Evolutionary conservation across 257 asterid species (phyloP).

Genomic region (Avicennia marina): DNA sequence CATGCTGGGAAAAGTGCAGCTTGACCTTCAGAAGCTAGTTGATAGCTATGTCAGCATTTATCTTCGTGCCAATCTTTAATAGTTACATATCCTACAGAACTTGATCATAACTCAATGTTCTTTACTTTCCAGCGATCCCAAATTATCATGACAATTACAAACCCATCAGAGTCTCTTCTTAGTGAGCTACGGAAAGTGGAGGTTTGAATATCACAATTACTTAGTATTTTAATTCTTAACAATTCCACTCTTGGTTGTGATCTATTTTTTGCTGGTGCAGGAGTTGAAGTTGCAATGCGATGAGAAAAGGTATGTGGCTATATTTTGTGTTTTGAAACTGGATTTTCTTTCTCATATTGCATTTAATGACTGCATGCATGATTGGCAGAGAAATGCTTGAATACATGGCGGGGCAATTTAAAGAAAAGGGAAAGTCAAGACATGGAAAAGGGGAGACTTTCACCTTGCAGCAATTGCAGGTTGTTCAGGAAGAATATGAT

Average conservation of each 20-base stretch:
- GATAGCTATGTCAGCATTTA: conserved; percentile 68
- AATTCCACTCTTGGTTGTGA: conserved; percentile 10
- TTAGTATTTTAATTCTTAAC: not conserved
- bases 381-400: conserved; percentile 67
- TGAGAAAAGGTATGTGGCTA: conserved; percentile 80
- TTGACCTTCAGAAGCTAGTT: conserved; percentile 84
- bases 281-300: conserved; percentile 96
- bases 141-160: conserved; percentile 75
- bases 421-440: conserved; percentile 66
- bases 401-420: conserved; percentile 63
- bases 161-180: conserved; percentile 94
- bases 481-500: conserved; percentile 79
- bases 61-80: conserved; percentile 14
- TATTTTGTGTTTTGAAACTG: conserved; percentile 1
- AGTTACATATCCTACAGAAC: conserved; percentile 2
- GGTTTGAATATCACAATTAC: conserved; percentile 39
- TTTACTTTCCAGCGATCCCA: conserved; percentile 69
- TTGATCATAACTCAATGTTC: conserved; percentile 28
- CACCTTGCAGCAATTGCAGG: conserved; percentile 67
- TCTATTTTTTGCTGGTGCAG: conserved; percentile 47
- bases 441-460: conserved; percentile 80
- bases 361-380: conserved; percentile 21
- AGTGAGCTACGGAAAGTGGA: conserved; percentile 96
- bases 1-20: conserved; percentile 72
- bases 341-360: not conserved